Base-by-base conservation (phyloP, 208 protist genomes). In the Leishmania amazonensis region DNA sequence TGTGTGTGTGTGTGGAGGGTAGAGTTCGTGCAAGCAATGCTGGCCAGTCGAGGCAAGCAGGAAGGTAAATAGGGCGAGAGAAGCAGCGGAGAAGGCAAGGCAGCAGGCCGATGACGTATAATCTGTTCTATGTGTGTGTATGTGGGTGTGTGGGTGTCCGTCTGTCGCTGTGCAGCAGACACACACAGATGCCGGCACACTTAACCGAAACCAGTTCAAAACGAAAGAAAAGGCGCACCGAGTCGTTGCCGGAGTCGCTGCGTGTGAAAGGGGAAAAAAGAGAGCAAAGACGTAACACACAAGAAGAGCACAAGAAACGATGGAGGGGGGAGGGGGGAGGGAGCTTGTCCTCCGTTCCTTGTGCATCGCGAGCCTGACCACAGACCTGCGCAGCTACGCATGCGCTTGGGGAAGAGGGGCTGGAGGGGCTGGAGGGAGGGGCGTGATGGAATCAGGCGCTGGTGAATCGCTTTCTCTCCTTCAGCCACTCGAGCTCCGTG, bases 111-210 rank as follows among this genome's bases (percentile, higher is more conserved):
- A 51, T 53, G 17, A 24, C 42, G 53, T 31, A 51, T 49, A 24
- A 6, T 7, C 54, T 78, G 21, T 49, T 78, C 54, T 68, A 57
- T 79, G 47, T 57, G 62, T 72, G n/a, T 79, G 19, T 78, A 6
- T 45, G 38, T 72, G 65, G 21, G 65, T 72, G 65, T 47, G 65
- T 47, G 38, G 24, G 65, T 47, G 15, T n/a, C 5, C 40, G 40
- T 65, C 35, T 78, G 53, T 38, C 53, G 53, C 8, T 65, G 54
- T 65, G 42, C 49, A 31, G 45, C 42, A n/a, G 70, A 6, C 54
- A 31, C n/a, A 45, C 45, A 35, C n/a, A 21, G 45, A 74, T 74
- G 40, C 40, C 28, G 24, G 28, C 17, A 51, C 70, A 53, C 70
- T 74, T 21, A 74, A 9, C 24, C 21, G 47, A 0, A 72, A 28